Evolutionary conservation across 2,329 filamentous ascomycete species (phyloP).

Genomic region (Hortaea werneckii): DNA sequence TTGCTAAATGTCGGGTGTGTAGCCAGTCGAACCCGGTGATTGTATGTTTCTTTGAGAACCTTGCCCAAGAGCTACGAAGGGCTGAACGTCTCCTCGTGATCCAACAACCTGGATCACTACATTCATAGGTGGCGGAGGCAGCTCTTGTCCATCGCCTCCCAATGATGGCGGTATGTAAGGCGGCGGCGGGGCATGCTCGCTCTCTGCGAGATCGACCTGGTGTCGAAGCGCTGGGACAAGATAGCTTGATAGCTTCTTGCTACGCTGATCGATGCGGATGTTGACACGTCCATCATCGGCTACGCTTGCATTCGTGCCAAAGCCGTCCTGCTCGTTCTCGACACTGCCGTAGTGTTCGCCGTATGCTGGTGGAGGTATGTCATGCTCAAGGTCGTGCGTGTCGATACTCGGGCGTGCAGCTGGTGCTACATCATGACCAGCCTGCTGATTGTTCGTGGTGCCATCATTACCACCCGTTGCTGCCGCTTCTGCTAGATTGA

Average conservation of each 20-base stretch:
- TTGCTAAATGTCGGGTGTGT: constrained; percentile 41
- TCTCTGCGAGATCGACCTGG: constrained; percentile 40
- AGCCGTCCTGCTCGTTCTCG: constrained; percentile 28
- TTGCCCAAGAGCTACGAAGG: constrained; percentile 42
- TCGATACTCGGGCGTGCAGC: not conserved
- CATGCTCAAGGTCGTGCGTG: not conserved
- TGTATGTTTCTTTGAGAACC: constrained; percentile 39
- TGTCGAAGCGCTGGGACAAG: constrained; percentile 54
- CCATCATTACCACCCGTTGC: constrained; percentile 11
- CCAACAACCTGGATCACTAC: constrained; percentile 41
- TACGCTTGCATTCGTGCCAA: constrained; percentile 30
- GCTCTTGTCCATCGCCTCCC: constrained; percentile 52
- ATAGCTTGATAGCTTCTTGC: constrained; percentile 54
- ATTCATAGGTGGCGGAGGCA: constrained; percentile 38
- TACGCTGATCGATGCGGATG: constrained; percentile 68
- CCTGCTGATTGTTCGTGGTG: constrained; percentile 10
- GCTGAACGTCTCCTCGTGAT: constrained; percentile 41
- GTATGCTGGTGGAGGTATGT: constrained; percentile 30
- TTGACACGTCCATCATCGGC: constrained; percentile 64
- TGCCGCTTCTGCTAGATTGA: constrained; percentile 21
- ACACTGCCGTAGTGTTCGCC: constrained; percentile 29
- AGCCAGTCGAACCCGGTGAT: constrained; percentile 38
- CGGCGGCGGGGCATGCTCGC: constrained; percentile 45
- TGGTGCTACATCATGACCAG: constrained; percentile 17
- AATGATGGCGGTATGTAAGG: constrained; percentile 65